A percentile compares a stretch with the other conserved stretches of the same genome.
Conservation (phyloP, 257 asterid species). For the Solanum microdontum region DNA sequence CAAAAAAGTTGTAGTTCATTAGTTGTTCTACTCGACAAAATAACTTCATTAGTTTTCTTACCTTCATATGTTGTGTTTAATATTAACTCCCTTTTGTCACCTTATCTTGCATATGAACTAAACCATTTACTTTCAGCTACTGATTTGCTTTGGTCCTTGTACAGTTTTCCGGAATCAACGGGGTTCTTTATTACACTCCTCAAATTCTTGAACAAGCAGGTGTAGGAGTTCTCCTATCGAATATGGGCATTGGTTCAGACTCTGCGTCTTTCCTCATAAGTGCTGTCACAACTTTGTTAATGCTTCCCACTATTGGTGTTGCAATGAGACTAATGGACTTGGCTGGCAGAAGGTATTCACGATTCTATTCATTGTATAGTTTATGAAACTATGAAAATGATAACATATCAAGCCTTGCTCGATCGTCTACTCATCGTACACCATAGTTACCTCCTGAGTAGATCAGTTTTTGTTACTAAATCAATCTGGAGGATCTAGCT, state of each 20-base stretch:
- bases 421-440: background rate
- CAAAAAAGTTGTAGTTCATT: background rate
- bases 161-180: slow-evolving; percentile 92
- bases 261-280: slow-evolving; percentile 85
- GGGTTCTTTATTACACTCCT: slow-evolving; percentile 95
- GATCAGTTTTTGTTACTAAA: background rate
- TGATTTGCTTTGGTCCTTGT: background rate
- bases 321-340: slow-evolving; percentile 94
- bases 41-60: background rate
- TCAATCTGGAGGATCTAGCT: background rate
- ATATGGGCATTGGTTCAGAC: slow-evolving; percentile 66
- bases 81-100: background rate
- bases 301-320: slow-evolving; percentile 94
- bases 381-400: background rate
- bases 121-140: background rate
- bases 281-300: slow-evolving; percentile 67
- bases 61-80: background rate
- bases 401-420: background rate
- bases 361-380: background rate
- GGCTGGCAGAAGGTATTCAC: slow-evolving; percentile 82
- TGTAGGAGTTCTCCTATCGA: slow-evolving; percentile 72
- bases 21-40: background rate
- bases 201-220: slow-evolving; percentile 98
- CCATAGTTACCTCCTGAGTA: background rate
- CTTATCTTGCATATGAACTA: background rate